Evolutionary conservation across 352 stramenopile genomes (phyloP).

Genomic region (Phytophthora citricola): DNA sequence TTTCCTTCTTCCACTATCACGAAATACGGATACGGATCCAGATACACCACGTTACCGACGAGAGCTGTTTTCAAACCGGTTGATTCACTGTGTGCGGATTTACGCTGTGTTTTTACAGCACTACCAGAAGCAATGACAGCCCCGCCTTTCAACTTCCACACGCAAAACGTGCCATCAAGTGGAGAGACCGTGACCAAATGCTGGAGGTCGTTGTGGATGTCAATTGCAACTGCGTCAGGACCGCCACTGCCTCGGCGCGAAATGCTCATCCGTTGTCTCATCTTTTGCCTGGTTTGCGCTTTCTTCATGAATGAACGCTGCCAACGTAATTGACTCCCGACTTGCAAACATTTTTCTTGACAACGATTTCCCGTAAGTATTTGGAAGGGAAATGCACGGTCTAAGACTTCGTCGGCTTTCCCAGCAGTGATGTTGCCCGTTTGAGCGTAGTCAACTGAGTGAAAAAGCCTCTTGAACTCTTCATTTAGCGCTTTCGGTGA

Average conservation of each 20-base stretch:
- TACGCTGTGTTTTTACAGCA: not conserved
- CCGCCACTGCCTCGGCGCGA: not conserved
- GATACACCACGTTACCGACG: constrained; percentile 35
- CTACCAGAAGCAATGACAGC: constrained; percentile 31
- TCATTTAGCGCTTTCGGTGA: not conserved
- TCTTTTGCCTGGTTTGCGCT: constrained; percentile 6
- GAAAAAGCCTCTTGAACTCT: constrained; percentile 11
- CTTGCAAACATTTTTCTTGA: constrained; percentile 10
- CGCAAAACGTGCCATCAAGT: constrained; percentile 44
- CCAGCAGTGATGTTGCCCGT: constrained; percentile 12
- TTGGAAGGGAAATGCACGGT: constrained; percentile 17
- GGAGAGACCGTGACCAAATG: constrained; percentile 44
- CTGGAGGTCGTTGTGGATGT: constrained; percentile 30
- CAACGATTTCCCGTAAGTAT: constrained; percentile 38
- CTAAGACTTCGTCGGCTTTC: constrained; percentile 12
- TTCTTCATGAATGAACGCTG: constrained; percentile 28
- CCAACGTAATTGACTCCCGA: constrained; percentile 13
- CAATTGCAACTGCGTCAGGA: constrained; percentile 33
- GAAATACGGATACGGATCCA: constrained; percentile 54
- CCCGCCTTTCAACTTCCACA: constrained; percentile 57
- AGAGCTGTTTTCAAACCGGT: constrained; percentile 5
- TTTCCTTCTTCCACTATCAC: constrained; percentile 42
- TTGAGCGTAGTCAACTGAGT: constrained; percentile 21
- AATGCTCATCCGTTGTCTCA: not conserved
- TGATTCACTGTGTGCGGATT: not conserved